Base-by-base conservation (phyloP, 176 grass and related monocot species). In the Cenchrus americanus region DNA sequence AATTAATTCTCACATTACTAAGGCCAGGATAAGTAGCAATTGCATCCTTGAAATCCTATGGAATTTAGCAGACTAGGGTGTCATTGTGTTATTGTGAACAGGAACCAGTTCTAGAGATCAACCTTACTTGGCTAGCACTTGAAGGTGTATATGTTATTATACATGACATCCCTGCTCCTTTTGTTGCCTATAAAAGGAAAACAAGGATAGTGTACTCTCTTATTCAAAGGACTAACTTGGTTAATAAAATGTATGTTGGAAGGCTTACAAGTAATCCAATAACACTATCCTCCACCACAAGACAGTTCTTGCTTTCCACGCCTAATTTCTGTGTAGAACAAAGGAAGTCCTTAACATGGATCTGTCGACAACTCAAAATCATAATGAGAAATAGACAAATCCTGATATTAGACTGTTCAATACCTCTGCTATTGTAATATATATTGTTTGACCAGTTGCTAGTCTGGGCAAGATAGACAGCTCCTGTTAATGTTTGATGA, bases 261-360 rank as follows among this genome's bases (percentile, higher is more conserved):
- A 77, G 51, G 71, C 83, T 34, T 94, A 92, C 93, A 62, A 89
- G 93, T 81, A 99, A 88, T 78, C 96, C 96, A 86, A 96, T 99
- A 26, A 96, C 81, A 94, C 93, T 99, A 83, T 99, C 96, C 85
- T 99, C 96, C 75, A 99, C 93, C 14, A 99, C 91, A 69, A 99
- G 94, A 52, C 96, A 99, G 76, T 99, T 99, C 81, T 87, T 89
- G 30, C 49, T 88, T 66, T 89, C 82, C 17, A 94, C 78, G 34
- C 85, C 91, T 83, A 99, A 71, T 99, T 90, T 96, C 96, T 99
- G 75, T 43, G 80, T 43, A 58, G 30, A 57, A 86, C 73, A 90
- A 86, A 73, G 43, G 40, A 62, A 42, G 63, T 90, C 13, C 5
- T 79, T 73, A 57, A 77, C 1, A 22, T 72, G 7, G 6, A 65